phyloP scores from a whole-genome alignment of 2,329 filamentous ascomycete genomes.

The Fusarium redolens region DNA sequence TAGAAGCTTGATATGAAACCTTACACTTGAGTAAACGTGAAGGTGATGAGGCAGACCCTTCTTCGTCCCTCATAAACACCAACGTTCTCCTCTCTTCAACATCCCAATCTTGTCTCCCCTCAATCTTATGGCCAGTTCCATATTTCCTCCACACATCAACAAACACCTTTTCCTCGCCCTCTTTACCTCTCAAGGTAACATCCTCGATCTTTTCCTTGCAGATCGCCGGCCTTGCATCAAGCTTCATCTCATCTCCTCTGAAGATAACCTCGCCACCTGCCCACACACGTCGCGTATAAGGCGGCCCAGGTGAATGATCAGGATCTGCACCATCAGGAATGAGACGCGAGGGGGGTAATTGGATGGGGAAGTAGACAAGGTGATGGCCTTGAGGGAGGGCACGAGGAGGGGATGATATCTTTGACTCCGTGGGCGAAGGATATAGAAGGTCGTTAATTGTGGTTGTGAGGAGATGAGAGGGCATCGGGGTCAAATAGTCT shows the following conservation, averaged over 20 bases:
- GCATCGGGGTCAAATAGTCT: slow-evolving; percentile 66
- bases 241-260: slow-evolving; percentile 46
- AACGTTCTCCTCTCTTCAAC: slow-evolving; percentile 63
- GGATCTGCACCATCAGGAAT: slow-evolving; percentile 87
- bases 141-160: slow-evolving; percentile 64
- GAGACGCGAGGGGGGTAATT: slow-evolving; percentile 69
- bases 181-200: slow-evolving; percentile 50
- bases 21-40: slow-evolving; percentile 46
- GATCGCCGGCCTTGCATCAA: slow-evolving; percentile 54
- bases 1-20: neutral
- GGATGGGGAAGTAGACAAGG: slow-evolving; percentile 86
- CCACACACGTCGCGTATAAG: slow-evolving; percentile 87
- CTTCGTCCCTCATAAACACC: slow-evolving; percentile 62
- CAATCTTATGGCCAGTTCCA: slow-evolving; percentile 42
- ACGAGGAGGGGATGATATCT: slow-evolving; percentile 38
- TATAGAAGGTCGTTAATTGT: slow-evolving; percentile 68
- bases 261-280: slow-evolving; percentile 80
- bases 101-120: slow-evolving; percentile 37
- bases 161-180: slow-evolving; percentile 59
- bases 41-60: slow-evolving; percentile 19
- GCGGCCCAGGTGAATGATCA: slow-evolving; percentile 77
- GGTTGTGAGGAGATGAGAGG: slow-evolving; percentile 72
- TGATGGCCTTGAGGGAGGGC: slow-evolving; percentile 77
- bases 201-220: slow-evolving; percentile 61
- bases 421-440: slow-evolving; percentile 20